Base-by-base conservation (phyloP, 305 asterid genomes). In the Fraxinus ornus region DNA sequence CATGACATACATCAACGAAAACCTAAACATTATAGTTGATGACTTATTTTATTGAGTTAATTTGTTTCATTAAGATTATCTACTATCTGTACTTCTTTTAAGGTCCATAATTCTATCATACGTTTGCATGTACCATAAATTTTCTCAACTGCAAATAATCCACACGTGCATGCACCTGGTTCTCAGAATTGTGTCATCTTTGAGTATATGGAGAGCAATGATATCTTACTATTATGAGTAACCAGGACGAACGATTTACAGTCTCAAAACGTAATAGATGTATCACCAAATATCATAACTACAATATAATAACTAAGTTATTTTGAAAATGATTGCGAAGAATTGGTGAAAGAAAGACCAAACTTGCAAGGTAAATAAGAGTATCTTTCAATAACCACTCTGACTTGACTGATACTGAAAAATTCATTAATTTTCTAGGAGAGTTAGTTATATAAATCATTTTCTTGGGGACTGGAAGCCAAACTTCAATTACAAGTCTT, bases 401-500 rank as follows among this genome's bases (percentile, higher is more conserved):
- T 6, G 30, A 52, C 37, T 49, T 37, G 30, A 39, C 24, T 3
- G 9, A 32, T 5, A 33, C 26, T 35, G 47, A 76, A 36, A 39
- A 75, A 4, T 9, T 60, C 12, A 39, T 3, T 19, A 26, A 70
- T 13, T 22, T 24, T 22, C n/a, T 52, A 37, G 17, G 26, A 49
- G 41, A 7, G 70, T 64, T 24, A 24, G 73, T 22, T 64, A 24
- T 64, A 64, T 57, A 60, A 64, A 64, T 64, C 73, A 64, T 64
- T 64, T 22, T 15, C 73, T 70, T 44, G 72, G 75, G 73, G 44
- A 57, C 9, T 77, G 75, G 60, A 57, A 73, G 17, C 47, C 72
- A 49, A 70, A 41, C 79, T 76, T 79, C 82, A 76, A 75, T 75
- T 7, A 81, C 66, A 81, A 84, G 30, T 72, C 62, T 41, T 12